Conservation (phyloP, 495 filamentous ascomycete genomes). For the Neurospora tetraspora region DNA sequence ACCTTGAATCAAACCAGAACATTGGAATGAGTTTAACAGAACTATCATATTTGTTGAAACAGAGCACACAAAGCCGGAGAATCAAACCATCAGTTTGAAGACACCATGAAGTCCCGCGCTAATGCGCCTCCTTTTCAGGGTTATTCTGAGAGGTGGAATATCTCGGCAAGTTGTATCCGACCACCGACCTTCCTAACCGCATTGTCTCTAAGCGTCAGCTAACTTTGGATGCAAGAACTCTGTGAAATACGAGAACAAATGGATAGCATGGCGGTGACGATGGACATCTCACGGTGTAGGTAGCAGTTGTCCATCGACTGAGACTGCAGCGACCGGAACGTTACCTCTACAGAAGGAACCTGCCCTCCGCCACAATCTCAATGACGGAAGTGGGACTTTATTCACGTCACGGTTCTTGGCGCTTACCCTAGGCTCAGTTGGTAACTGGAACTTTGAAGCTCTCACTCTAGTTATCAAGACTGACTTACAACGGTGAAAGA, state of each 20-base stretch:
- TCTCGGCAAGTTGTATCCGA: background rate
- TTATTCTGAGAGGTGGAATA: background rate
- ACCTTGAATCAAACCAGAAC: background rate
- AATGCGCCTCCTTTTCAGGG: background rate
- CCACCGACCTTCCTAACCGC: background rate
- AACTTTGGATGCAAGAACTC: background rate
- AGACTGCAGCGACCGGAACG: background rate
- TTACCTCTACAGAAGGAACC: background rate
- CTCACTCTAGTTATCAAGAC: background rate
- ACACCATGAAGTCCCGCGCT: background rate
- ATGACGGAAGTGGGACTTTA: background rate
- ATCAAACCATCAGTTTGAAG: no score
- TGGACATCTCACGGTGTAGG: background rate
- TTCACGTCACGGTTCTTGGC: background rate
- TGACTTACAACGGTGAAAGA: background rate
- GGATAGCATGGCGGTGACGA: background rate
- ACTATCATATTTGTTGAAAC: background rate
- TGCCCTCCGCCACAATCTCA: background rate
- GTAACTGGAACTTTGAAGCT: background rate
- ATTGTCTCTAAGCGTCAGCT: background rate
- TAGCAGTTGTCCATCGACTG: background rate
- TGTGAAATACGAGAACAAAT: background rate
- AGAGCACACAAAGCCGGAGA: background rate
- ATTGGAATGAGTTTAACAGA: background rate
- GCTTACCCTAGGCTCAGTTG: background rate